A percentile compares a stretch with the other conserved stretches of the same genome.
phyloP scores from a whole-genome alignment of 1,139 yeast species.

The Pichia norvegensis region DNA sequence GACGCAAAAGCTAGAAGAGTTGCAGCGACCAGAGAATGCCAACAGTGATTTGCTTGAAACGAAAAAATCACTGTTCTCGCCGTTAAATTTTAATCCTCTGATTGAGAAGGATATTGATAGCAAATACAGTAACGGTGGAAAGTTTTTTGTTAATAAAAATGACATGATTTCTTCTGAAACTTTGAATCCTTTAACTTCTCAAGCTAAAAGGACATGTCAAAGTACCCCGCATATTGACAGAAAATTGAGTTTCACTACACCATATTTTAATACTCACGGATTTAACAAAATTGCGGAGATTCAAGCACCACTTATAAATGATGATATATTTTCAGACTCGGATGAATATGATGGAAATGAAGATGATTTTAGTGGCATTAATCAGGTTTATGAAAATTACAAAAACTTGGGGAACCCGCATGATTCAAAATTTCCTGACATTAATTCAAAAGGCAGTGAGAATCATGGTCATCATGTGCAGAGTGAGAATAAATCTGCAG shows the following conservation, averaged over 20 bases:
- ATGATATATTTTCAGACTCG: background rate
- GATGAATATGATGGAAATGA: background rate
- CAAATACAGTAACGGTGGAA: constrained; percentile 80
- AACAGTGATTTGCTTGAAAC: constrained; percentile 11
- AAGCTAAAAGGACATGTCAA: background rate
- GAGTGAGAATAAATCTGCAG: no score
- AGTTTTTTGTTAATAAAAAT: constrained; percentile 48
- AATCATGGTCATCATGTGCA: background rate
- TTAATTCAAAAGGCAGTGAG: no score
- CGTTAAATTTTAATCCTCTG: constrained; percentile 69
- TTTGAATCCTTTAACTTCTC: background rate
- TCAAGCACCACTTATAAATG: background rate
- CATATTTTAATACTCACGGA: constrained; percentile 7
- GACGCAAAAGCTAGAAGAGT: constrained; percentile 5
- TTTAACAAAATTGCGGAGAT: background rate
- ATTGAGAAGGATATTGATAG: constrained; percentile 70
- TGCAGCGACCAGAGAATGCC: background rate
- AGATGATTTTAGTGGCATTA: background rate
- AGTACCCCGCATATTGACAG: background rate
- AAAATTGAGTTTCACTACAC: constrained; percentile 4
- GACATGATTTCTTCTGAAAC: constrained; percentile 2
- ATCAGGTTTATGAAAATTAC: background rate
- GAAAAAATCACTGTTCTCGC: constrained; percentile 63
- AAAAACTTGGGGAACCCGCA: background rate
- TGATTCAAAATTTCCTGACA: background rate